These are phyloP conservation scores for Fusarium dimerum DNA, from an alignment of 2,329 filamentous ascomycete genomes.

Conservation along the genomic window DNA sequence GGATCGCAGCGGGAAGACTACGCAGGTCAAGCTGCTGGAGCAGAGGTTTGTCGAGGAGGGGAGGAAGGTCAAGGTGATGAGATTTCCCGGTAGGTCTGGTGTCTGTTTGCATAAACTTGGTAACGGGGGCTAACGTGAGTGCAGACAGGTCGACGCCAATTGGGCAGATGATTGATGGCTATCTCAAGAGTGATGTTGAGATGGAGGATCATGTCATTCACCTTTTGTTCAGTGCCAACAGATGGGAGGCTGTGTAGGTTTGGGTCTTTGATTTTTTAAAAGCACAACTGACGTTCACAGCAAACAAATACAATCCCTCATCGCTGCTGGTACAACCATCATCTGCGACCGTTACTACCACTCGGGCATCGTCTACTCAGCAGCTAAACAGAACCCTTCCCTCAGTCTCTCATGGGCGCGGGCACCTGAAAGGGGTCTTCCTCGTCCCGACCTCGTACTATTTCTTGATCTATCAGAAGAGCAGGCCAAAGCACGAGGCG, in stretches of 20 bases:
- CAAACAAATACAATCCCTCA: constrained; percentile 50
- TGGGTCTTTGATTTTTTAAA: neutral
- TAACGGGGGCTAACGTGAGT: constrained; percentile 6
- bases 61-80: constrained; percentile 52
- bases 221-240: constrained; percentile 85
- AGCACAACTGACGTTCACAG: constrained; percentile 34
- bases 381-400: constrained; percentile 75
- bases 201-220: constrained; percentile 90
- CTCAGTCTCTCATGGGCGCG: constrained; percentile 79
- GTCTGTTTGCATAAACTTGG: no score
- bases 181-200: constrained; percentile 70
- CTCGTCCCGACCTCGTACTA: constrained; percentile 81
- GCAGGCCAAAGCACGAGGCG: constrained; percentile 74
- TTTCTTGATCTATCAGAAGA: constrained; percentile 82
- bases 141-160: constrained; percentile 81
- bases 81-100: constrained; percentile 54
- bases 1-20: constrained; percentile 89
- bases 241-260: constrained; percentile 72
- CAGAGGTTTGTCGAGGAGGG: constrained; percentile 52
- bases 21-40: constrained; percentile 74
- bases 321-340: constrained; percentile 70
- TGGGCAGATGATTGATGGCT: constrained; percentile 82
- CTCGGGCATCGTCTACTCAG: constrained; percentile 89
- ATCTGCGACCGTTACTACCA: constrained; percentile 95
- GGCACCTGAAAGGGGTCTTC: constrained; percentile 81